Evolutionary conservation across 164 flowering plant species (phyloP).

Genomic region (Piper longum): DNA sequence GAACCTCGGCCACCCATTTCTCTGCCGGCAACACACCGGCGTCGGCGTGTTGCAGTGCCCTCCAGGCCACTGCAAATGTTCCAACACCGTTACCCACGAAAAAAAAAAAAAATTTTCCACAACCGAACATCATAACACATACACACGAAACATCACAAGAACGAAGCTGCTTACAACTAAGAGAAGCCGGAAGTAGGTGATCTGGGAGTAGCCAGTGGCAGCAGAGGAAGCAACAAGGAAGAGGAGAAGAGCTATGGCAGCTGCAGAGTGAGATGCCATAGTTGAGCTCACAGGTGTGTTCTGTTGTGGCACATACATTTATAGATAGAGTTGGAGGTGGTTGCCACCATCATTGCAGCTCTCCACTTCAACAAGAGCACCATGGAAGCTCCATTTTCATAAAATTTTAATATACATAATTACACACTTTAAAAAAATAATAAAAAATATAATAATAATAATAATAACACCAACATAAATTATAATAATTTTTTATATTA

Average conservation of each 20-base stretch:
- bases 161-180: background rate
- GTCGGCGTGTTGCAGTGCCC: background rate
- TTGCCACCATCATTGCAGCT: too few relatives aligned
- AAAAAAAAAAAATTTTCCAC: background rate
- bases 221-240: background rate
- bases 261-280: background rate
- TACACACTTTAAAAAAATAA: too few relatives aligned
- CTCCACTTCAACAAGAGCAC: too few relatives aligned
- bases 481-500: too few relatives aligned
- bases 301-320: too few relatives aligned
- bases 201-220: background rate
- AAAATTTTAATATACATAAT: too few relatives aligned
- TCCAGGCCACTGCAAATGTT: conserved; percentile 1
- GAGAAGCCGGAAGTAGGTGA: background rate
- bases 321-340: too few relatives aligned
- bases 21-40: background rate
- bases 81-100: background rate
- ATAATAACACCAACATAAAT: too few relatives aligned
- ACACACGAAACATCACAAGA: background rate
- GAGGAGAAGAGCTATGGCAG: background rate
- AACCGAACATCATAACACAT: background rate
- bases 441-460: too few relatives aligned
- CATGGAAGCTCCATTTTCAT: too few relatives aligned
- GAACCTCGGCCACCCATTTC: too few relatives aligned
- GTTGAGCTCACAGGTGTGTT: too few relatives aligned